Conservation (phyloP, 495 filamentous ascomycete genomes). For the Aspergillus leporis region DNA sequence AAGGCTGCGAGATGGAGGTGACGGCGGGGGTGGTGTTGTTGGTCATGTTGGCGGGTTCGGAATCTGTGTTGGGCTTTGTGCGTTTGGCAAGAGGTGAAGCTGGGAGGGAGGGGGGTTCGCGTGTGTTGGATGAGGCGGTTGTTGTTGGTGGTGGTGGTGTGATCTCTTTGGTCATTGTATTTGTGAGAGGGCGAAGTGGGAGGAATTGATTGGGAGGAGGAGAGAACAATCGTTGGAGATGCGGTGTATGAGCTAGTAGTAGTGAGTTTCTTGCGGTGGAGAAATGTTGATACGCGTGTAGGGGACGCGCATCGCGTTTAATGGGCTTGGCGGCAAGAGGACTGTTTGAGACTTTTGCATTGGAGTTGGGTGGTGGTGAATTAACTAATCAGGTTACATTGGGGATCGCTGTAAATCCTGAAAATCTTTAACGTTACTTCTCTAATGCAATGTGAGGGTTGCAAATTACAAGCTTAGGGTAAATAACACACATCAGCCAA, state of each 20-base stretch:
- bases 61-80: slow-evolving; percentile 45
- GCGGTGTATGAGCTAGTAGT: slow-evolving; percentile 15
- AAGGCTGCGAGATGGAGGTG: slow-evolving; percentile 39
- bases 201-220: slow-evolving; percentile 1
- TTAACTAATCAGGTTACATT: not conserved
- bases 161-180: slow-evolving; percentile 56
- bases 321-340: slow-evolving; percentile 8
- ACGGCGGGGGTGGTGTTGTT: slow-evolving; percentile 32
- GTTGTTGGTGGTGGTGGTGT: slow-evolving; percentile 36
- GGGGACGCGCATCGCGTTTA: slow-evolving; percentile 34
- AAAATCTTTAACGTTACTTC: too few relatives aligned
- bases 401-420: too few relatives aligned
- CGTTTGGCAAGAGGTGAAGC: slow-evolving; percentile 67
- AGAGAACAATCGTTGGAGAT: slow-evolving; percentile 8
- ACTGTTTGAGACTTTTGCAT: slow-evolving; percentile 19
- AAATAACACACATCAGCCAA: too few relatives aligned
- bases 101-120: slow-evolving; percentile 58
- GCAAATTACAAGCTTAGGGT: too few relatives aligned
- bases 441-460: too few relatives aligned
- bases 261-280: not conserved
- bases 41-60: slow-evolving; percentile 14
- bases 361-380: not conserved
- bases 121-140: slow-evolving; percentile 25
- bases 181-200: too few relatives aligned
- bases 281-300: slow-evolving; percentile 27